These are phyloP conservation scores for Aurantiochytrium sp. DNA, from an alignment of 108 stramenopile species.

Conservation along the genomic window DNA sequence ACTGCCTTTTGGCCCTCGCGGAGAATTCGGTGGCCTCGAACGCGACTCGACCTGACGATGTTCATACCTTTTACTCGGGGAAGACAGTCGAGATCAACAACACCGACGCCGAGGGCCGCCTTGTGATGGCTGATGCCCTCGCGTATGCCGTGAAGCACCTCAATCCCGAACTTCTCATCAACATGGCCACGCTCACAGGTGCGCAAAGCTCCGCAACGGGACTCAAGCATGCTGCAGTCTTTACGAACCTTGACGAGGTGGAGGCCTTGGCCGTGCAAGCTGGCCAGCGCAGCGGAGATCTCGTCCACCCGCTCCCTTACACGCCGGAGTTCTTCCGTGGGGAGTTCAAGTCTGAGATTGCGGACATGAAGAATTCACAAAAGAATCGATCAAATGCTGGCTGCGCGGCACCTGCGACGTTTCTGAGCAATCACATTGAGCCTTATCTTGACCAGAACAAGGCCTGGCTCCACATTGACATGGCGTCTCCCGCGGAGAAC, in stretches of 20 bases:
- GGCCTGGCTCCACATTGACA: constrained; percentile 79
- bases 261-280: constrained; percentile 46
- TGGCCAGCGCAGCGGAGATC: constrained; percentile 60
- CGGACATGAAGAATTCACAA: constrained; percentile 83
- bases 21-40: constrained; percentile 68
- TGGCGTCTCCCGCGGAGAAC: constrained; percentile 65
- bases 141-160: constrained; percentile 66
- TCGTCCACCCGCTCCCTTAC: constrained; percentile 66
- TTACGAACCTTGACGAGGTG: constrained; percentile 58
- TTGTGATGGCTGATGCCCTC: constrained; percentile 70
- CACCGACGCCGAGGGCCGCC: constrained; percentile 74
- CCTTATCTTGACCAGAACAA: constrained; percentile 33
- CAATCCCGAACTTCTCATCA: constrained; percentile 52
- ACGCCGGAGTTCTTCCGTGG: constrained; percentile 62
- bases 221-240: constrained; percentile 64
- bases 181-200: constrained; percentile 82
- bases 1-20: constrained; percentile 65
- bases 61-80: constrained; percentile 66
- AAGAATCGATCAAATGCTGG: constrained; percentile 73
- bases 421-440: constrained; percentile 67
- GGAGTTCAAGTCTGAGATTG: constrained; percentile 70
- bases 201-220: constrained; percentile 76
- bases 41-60: constrained; percentile 75
- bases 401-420: constrained; percentile 76
- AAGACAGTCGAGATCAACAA: constrained; percentile 83